Conservation (phyloP, 129 eudicot genomes). For the Flaveria bidentis region DNA sequence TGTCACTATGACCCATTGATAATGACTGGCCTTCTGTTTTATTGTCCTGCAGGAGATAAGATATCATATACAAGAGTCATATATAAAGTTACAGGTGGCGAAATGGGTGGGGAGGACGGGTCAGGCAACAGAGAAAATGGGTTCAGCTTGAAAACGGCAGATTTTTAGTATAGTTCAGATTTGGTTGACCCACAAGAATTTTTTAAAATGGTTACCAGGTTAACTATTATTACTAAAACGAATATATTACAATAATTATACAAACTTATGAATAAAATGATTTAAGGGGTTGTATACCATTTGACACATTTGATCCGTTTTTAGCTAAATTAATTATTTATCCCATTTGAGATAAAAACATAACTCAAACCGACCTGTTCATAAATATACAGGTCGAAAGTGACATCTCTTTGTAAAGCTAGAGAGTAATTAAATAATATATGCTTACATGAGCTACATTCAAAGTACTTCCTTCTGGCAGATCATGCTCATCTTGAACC, state of each 20-base stretch:
- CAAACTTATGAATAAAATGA: not conserved
- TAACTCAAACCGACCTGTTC: not conserved
- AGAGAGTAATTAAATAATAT: constrained; percentile 5
- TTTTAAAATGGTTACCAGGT: not conserved
- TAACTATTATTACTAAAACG: not conserved
- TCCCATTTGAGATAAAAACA: not conserved
- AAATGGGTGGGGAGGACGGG: not conserved
- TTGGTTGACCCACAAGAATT: not conserved
- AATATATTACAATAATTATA: not conserved
- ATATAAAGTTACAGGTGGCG: not conserved
- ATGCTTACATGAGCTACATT: constrained; percentile 37
- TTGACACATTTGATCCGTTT: not conserved
- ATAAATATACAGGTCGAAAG: not conserved
- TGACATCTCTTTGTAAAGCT: not conserved
- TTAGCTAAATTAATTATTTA: not conserved
- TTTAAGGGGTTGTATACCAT: not conserved
- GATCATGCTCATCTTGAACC: constrained; percentile 43
- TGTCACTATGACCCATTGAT: constrained; percentile 31
- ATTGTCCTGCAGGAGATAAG: constrained; percentile 33
- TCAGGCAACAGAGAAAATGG: not conserved
- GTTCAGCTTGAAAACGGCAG: not conserved
- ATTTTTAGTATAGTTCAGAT: not conserved
- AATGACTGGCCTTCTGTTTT: constrained; percentile 34
- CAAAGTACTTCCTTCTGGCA: constrained; percentile 31
- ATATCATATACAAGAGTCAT: not conserved